A percentile compares a stretch with the other conserved stretches of the same genome.
phyloP scores from a whole-genome alignment of 805 yeast species.

The Candida corydali region DNA sequence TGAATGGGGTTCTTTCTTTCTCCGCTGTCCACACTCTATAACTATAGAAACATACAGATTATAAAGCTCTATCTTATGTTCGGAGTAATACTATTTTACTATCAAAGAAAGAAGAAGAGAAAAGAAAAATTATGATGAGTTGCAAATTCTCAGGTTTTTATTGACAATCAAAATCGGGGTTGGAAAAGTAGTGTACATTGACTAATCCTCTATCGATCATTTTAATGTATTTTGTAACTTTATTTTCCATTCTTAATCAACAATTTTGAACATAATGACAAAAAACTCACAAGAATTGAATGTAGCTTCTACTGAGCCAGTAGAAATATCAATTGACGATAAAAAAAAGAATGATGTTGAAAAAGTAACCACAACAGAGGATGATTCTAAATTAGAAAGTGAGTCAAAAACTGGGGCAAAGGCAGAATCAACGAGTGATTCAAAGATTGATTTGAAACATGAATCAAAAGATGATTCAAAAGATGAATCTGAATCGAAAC shows the following conservation, averaged over 20 bases:
- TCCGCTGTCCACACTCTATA: slow-evolving; percentile 48
- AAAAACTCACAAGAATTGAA: slow-evolving; percentile 22
- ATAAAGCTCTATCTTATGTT: slow-evolving; percentile 39
- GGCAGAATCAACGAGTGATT: too few relatives aligned
- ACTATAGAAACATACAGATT: slow-evolving; percentile 18
- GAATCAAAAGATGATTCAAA: neutral
- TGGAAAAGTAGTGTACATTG: too few relatives aligned
- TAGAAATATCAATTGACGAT: slow-evolving; percentile 18
- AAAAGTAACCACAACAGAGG: slow-evolving; percentile 9
- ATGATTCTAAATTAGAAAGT: neutral
- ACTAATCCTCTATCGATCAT: too few relatives aligned
- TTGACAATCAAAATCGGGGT: too few relatives aligned
- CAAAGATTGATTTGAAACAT: neutral
- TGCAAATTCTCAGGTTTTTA: too few relatives aligned
- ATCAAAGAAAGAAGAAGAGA: neutral
- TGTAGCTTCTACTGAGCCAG: slow-evolving; percentile 33
- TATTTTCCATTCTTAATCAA: too few relatives aligned
- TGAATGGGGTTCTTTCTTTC: slow-evolving; percentile 19
- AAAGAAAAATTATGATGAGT: too few relatives aligned
- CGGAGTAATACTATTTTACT: slow-evolving; percentile 24
- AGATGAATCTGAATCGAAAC: neutral
- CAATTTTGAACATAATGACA: too few relatives aligned
- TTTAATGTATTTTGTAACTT: too few relatives aligned
- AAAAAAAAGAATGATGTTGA: slow-evolving; percentile 4
- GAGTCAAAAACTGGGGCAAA: neutral